Evolutionary conservation across 2,329 filamentous ascomycete genomes (phyloP).

Genomic region (Cercospora sesami): DNA sequence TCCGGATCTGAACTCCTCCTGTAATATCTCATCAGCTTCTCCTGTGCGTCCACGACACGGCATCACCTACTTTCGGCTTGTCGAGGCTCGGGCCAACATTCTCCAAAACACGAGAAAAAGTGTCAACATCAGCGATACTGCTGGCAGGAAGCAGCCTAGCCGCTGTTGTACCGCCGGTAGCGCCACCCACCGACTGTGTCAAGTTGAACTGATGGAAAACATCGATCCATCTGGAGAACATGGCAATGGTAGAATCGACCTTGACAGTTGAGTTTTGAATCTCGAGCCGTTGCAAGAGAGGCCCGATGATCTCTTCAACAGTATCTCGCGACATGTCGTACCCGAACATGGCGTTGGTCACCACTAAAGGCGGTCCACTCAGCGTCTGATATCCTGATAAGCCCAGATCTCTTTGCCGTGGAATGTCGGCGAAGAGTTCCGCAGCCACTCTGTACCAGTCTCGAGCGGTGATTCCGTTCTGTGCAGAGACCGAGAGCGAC

Average conservation of each 20-base stretch:
- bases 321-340: neutral
- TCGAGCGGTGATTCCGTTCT: conserved; percentile 4
- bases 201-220: conserved; percentile 15
- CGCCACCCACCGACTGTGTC: neutral
- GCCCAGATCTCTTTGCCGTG: neutral
- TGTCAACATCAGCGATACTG: neutral
- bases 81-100: neutral
- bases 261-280: neutral
- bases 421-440: neutral
- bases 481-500: neutral
- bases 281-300: neutral
- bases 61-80: neutral
- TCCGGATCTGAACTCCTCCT: neutral
- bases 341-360: conserved; percentile 8
- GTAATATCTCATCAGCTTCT: neutral
- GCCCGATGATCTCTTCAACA: neutral
- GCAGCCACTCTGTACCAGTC: conserved; percentile 3
- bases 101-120: neutral
- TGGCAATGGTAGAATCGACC: neutral
- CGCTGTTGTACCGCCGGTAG: neutral
- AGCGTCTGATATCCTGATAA: conserved; percentile 6
- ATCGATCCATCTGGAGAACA: conserved; percentile 11
- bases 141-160: conserved; percentile 4
- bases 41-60: neutral
- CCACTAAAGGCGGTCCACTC: conserved; percentile 5